phyloP scores from a whole-genome alignment of 2,329 filamentous ascomycete genomes.

The Ilyonectria mors-panacis region DNA sequence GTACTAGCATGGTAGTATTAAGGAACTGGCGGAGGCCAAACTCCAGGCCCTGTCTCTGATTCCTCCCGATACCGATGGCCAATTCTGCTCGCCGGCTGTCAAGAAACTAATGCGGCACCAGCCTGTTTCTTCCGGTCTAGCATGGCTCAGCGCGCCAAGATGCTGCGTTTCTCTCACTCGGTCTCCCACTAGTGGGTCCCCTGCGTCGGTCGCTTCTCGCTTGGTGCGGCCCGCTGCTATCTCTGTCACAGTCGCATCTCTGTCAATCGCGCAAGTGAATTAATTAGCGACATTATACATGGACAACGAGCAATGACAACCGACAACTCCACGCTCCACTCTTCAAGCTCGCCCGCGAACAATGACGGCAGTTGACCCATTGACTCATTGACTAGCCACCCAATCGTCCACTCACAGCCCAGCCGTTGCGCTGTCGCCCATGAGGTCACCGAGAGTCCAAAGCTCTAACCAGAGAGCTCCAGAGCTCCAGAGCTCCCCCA shows the following conservation, averaged over 20 bases:
- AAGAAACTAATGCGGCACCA: slow-evolving; percentile 14
- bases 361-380: background rate
- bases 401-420: background rate
- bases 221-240: background rate
- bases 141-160: slow-evolving; percentile 18
- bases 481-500: slow-evolving; percentile 12
- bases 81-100: slow-evolving; percentile 20
- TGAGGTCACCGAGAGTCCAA: slow-evolving; percentile 23
- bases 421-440: slow-evolving; percentile 15
- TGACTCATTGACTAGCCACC: no score
- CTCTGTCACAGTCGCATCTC: background rate
- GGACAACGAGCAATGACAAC: background rate
- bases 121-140: background rate
- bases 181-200: background rate
- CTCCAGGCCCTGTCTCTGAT: slow-evolving; percentile 4
- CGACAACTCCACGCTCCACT: background rate
- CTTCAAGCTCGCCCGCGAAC: slow-evolving; percentile 21
- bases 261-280: background rate
- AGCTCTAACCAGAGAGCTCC: slow-evolving; percentile 4
- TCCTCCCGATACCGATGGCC: slow-evolving; percentile 31
- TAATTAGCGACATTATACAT: background rate
- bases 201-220: background rate
- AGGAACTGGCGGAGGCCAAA: slow-evolving; percentile 9
- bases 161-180: background rate
- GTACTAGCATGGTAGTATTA: background rate